Evolutionary conservation across 805 yeast genomes (phyloP).

Genomic region (Saccharomycopsis fodiens): DNA sequence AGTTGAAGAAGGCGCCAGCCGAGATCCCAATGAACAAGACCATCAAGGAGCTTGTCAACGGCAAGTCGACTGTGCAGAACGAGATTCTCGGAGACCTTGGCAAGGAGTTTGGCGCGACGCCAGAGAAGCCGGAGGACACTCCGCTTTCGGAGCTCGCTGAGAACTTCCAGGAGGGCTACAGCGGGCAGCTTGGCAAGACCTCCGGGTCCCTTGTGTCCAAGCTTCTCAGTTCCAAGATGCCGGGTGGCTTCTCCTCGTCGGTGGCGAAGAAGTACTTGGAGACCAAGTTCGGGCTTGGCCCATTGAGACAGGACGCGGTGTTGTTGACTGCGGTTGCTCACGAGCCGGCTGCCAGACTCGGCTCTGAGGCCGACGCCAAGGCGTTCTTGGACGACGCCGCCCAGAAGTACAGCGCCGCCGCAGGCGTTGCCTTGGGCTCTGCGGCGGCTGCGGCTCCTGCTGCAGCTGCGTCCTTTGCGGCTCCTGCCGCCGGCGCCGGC

Average conservation of each 20-base stretch:
- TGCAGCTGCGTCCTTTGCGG: slow-evolving; percentile 45
- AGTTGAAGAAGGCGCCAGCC: slow-evolving; percentile 84
- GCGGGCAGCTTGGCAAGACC: slow-evolving; percentile 89
- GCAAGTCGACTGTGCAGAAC: slow-evolving; percentile 97
- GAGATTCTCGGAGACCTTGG: slow-evolving; percentile 98
- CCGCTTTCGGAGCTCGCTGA: slow-evolving; percentile 95
- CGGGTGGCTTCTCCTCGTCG: slow-evolving; percentile 96
- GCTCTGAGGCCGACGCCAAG: slow-evolving; percentile 83
- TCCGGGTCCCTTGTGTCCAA: slow-evolving; percentile 84
- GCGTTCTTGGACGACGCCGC: slow-evolving; percentile 76
- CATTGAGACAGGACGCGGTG: slow-evolving; percentile 92
- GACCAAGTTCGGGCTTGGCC: slow-evolving; percentile 84
- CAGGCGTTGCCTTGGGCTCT: slow-evolving; percentile 49
- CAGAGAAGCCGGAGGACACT: slow-evolving; percentile 98
- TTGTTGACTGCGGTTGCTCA: slow-evolving; percentile 73
- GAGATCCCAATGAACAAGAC: slow-evolving; percentile 85
- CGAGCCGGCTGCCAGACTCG: slow-evolving; percentile 89
- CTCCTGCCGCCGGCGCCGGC: slow-evolving; percentile 66
- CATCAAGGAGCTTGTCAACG: slow-evolving; percentile 94
- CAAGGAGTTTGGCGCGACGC: slow-evolving; percentile 95
- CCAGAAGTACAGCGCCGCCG: slow-evolving; percentile 69
- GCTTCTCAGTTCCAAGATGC: slow-evolving; percentile 95
- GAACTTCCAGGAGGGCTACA: slow-evolving; percentile 83
- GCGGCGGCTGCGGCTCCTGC: slow-evolving; percentile 55
- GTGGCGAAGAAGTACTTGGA: slow-evolving; percentile 88